Evolutionary conservation across 1,284 basidiomycete species (phyloP).

Genomic region (Ceratobasidium sp.): DNA sequence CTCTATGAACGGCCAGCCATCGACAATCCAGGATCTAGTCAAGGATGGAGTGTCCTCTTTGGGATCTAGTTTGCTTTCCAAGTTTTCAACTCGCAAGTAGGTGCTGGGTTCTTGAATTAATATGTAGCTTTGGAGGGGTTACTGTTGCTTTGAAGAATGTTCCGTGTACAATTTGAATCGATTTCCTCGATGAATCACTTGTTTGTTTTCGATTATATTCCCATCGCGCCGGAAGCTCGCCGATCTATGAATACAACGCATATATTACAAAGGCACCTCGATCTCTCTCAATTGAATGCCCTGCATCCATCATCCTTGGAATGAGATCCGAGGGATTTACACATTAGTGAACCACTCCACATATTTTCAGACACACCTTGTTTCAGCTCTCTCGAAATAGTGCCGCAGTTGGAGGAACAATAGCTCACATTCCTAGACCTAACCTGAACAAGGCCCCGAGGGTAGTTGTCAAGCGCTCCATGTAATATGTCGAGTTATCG

Average conservation of each 20-base stretch:
- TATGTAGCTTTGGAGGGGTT: background rate
- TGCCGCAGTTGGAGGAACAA: background rate
- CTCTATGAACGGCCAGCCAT: constrained; percentile 18
- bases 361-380: background rate
- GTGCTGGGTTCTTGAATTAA: background rate
- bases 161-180: background rate
- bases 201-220: background rate
- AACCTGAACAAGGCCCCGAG: background rate
- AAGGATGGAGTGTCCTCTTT: constrained; percentile 21
- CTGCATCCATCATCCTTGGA: too few species aligned
- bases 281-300: background rate
- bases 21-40: constrained; percentile 13
- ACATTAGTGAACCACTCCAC: background rate
- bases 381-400: background rate
- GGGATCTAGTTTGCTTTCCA: constrained; percentile 24
- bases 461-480: background rate
- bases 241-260: background rate
- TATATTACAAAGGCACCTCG: background rate
- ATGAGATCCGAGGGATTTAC: background rate
- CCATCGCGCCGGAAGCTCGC: background rate
- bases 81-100: constrained; percentile 26
- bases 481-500: too few species aligned
- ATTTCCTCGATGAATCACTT: background rate
- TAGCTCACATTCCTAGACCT: too few species aligned
- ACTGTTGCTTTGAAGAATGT: background rate